These are phyloP conservation scores for Saccharum spontaneum DNA, from an alignment of 176 grass and related monocot species.

Conservation along the genomic window DNA sequence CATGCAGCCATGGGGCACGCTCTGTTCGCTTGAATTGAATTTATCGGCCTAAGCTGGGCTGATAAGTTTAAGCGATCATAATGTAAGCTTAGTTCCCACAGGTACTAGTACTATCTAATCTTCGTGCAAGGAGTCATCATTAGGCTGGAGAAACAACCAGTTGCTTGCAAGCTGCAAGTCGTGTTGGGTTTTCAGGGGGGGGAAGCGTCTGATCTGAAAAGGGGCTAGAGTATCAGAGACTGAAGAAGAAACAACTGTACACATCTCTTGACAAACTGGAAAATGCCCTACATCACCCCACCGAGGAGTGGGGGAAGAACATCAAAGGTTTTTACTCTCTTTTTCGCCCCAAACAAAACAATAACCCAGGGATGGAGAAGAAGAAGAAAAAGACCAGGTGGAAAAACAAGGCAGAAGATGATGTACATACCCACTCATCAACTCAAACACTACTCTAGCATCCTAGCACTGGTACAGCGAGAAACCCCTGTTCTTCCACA, in stretches of 20 bases:
- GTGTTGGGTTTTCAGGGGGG: neutral
- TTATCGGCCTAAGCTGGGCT: too few relatives aligned
- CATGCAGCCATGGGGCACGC: too few relatives aligned
- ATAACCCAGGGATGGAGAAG: neutral
- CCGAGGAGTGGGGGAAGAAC: constrained; percentile 56
- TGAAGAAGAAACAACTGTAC: constrained; percentile 38
- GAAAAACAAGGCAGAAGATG: constrained; percentile 38
- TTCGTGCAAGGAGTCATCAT: neutral
- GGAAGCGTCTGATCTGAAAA: neutral
- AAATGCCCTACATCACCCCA: constrained; percentile 68
- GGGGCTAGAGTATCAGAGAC: neutral
- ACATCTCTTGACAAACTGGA: constrained; percentile 34
- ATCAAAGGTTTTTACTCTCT: constrained; percentile 26
- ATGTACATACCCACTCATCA: constrained; percentile 51
- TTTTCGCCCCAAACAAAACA: constrained; percentile 20
- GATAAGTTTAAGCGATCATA: too few relatives aligned
- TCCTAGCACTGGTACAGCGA: constrained; percentile 88
- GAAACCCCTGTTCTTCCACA: constrained; percentile 84
- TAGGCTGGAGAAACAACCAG: neutral
- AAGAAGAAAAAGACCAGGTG: neutral
- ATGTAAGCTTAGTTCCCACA: too few relatives aligned
- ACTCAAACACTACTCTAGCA: constrained; percentile 28
- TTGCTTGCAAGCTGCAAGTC: neutral
- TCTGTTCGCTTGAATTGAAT: too few relatives aligned
- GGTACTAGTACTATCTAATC: too few relatives aligned